Evolutionary conservation across 78 protist species (phyloP).

Genomic region (Dictyostelium citrinum): DNA sequence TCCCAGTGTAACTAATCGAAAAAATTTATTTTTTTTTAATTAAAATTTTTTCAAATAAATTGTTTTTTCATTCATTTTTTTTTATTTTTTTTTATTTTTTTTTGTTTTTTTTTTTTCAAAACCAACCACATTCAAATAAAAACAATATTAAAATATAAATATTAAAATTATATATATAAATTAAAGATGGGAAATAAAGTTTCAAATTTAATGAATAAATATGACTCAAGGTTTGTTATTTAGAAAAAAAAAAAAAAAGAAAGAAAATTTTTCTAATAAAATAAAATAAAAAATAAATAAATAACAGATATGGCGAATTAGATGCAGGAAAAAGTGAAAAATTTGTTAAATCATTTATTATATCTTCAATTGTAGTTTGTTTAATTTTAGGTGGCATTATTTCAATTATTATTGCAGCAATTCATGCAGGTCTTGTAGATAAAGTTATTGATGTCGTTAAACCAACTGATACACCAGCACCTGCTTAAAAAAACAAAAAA

Average conservation of each 20-base stretch:
- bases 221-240: conserved; percentile 45
- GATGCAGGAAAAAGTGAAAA: conserved; percentile 51
- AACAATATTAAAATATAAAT: not conserved
- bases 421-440: not conserved
- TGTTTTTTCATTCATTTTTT: too few species aligned
- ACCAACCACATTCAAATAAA: not conserved
- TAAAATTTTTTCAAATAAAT: not conserved
- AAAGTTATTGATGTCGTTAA: not conserved
- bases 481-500: not conserved
- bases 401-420: not conserved
- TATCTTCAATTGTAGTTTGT: conserved; percentile 11
- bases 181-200: conserved; percentile 64
- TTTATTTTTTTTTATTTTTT: not conserved
- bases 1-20: not conserved
- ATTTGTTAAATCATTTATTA: conserved; percentile 45
- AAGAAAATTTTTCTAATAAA: not conserved
- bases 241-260: not conserved
- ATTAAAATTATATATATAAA: not conserved
- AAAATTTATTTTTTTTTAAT: not conserved
- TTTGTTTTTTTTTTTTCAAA: not conserved
- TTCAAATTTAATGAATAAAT: conserved; percentile 50
- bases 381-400: conserved; percentile 35
- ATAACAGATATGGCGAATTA: conserved; percentile 46
- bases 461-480: not conserved
- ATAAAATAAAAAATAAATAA: not conserved